Percentiles rank a stretch among this genome's conserved stretches.
Evolutionary conservation across 176 grass and related monocot genomes (phyloP).

Genomic region (Oryza meridionalis): DNA sequence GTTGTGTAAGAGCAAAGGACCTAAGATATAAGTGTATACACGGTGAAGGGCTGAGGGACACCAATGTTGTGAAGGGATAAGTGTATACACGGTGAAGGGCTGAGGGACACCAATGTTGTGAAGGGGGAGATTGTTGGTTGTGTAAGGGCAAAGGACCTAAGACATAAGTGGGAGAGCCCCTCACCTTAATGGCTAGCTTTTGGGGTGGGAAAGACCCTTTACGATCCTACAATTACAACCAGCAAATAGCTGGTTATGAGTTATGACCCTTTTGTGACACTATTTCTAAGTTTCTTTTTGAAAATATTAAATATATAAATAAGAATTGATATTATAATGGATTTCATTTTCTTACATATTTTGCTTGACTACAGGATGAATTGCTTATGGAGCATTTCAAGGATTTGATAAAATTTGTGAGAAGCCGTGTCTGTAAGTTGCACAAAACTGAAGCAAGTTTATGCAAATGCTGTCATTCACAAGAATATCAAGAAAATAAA

Average conservation of each 20-base stretch:
- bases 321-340: neutral
- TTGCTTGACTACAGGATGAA: constrained; percentile 65
- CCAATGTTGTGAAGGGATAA: too few relatives aligned
- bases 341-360: constrained; percentile 24
- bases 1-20: too few relatives aligned
- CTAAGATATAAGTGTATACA: too few relatives aligned
- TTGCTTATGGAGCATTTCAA: constrained; percentile 86
- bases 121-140: too few relatives aligned
- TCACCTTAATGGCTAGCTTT: too few relatives aligned
- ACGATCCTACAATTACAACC: too few relatives aligned
- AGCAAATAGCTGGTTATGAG: constrained; percentile 5
- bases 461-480: constrained; percentile 17
- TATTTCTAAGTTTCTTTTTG: neutral
- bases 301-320: constrained; percentile 1
- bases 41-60: too few relatives aligned
- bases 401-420: constrained; percentile 76
- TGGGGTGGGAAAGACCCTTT: too few relatives aligned
- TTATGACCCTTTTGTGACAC: neutral
- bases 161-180: too few relatives aligned
- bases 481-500: constrained; percentile 33
- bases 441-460: constrained; percentile 29
- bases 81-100: too few relatives aligned
- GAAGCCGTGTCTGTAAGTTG: constrained; percentile 64
- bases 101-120: too few relatives aligned
- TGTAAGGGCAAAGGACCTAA: too few relatives aligned